These are phyloP conservation scores for Saprolegnia diclina DNA, from an alignment of 352 stramenopile species.

Conservation along the genomic window DNA sequence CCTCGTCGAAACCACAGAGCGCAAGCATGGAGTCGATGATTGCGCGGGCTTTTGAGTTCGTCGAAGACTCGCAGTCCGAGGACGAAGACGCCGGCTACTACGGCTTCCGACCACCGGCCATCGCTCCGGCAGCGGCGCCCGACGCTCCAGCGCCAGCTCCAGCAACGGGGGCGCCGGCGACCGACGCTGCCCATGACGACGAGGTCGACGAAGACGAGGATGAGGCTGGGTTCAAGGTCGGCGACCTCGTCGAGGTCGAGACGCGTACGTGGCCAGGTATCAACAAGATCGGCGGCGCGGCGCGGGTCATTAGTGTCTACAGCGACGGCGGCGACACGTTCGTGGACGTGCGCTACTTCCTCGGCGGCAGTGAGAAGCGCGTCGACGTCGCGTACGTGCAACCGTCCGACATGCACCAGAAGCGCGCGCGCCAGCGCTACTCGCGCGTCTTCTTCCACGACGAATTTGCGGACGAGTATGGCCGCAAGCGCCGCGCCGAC, in stretches of 20 bases:
- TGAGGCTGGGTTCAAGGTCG: slow-evolving; percentile 32
- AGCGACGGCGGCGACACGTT: slow-evolving; percentile 35
- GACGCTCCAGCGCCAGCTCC: not conserved
- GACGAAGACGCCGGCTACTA: not conserved
- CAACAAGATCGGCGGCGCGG: slow-evolving; percentile 75
- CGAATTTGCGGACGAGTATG: slow-evolving; percentile 44
- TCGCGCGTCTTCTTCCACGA: slow-evolving; percentile 33
- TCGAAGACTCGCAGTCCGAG: slow-evolving; percentile 18
- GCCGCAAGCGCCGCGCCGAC: not conserved
- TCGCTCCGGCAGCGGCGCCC: not conserved
- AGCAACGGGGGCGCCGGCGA: not conserved
- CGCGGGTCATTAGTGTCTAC: slow-evolving; percentile 46
- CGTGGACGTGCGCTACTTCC: slow-evolving; percentile 81
- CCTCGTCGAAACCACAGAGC: not conserved
- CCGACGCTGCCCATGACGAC: not conserved
- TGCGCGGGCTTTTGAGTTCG: slow-evolving; percentile 10
- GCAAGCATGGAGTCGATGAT: not conserved
- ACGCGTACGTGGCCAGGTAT: slow-evolving; percentile 81
- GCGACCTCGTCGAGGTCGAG: slow-evolving; percentile 53
- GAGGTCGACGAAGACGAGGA: slow-evolving; percentile 36
- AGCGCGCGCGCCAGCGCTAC: slow-evolving; percentile 31
- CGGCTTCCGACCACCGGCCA: not conserved
- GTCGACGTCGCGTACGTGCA: slow-evolving; percentile 65
- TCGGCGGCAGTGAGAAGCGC: slow-evolving; percentile 68
- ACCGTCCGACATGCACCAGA: slow-evolving; percentile 41